Conservation (phyloP, 1,284 basidiomycete genomes). For the Apiotrichum gracile region DNA sequence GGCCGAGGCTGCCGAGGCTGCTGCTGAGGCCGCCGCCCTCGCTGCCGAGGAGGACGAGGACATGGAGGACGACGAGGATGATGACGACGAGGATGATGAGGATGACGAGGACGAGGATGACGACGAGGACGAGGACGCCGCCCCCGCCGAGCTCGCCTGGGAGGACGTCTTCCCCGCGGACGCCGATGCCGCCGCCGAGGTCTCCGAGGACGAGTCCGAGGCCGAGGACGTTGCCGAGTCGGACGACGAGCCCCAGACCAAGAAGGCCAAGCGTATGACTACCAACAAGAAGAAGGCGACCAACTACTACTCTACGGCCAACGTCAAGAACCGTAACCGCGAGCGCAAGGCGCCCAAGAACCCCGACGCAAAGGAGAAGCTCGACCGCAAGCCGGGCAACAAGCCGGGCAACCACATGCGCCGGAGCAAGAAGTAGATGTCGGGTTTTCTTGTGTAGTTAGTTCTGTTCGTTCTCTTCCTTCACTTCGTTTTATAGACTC, state of each 20-base stretch:
- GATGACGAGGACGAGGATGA: slow-evolving; percentile 39
- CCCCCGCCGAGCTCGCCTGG: slow-evolving; percentile 69
- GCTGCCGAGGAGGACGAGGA: slow-evolving; percentile 48
- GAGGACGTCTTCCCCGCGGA: slow-evolving; percentile 62
- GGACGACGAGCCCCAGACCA: slow-evolving; percentile 19
- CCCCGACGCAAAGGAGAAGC: background rate
- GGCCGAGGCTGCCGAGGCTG: slow-evolving; percentile 19
- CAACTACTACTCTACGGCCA: slow-evolving; percentile 83
- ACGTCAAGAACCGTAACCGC: slow-evolving; percentile 79
- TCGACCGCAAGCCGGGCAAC: slow-evolving; percentile 2
- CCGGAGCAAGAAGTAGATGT: slow-evolving; percentile 6
- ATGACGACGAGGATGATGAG: slow-evolving; percentile 53
- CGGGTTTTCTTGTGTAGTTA: background rate
- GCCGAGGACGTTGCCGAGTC: too few relatives aligned
- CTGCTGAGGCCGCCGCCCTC: too few relatives aligned
- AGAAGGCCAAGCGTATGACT: slow-evolving; percentile 73
- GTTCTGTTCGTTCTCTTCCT: background rate
- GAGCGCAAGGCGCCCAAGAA: slow-evolving; percentile 42
- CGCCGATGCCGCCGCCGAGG: slow-evolving; percentile 35
- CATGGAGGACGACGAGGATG: slow-evolving; percentile 51
- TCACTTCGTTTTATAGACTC: background rate
- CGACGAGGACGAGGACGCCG: slow-evolving; percentile 20
- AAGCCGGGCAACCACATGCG: slow-evolving; percentile 1
- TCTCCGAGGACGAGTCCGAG: slow-evolving; percentile 21
- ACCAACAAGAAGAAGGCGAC: slow-evolving; percentile 88